Base-by-base conservation (phyloP, 192 early-diverging fungal species). In the Backusella tarrabulga region DNA sequence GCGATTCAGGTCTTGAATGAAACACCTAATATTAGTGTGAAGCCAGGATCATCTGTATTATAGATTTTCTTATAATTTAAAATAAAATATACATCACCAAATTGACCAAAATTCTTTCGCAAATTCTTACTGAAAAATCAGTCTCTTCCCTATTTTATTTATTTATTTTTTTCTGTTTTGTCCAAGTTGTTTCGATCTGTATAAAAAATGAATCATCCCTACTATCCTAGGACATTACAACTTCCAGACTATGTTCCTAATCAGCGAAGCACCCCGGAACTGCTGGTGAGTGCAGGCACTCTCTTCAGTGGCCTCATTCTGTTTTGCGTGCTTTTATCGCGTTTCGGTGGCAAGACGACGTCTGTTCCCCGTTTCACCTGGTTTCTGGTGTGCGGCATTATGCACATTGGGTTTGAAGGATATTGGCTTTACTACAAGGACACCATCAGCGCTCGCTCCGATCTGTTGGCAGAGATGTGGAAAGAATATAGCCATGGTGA, bases 401-500 rank as follows among this genome's bases (percentile, higher is more conserved):
- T 97, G 77, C 97, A 98, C 82, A 76, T 89, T 15, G 84, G 92
- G 50, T 86, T 98, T 1, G 97, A 98, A 84, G 92, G 92, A 1
- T 98, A 96, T 83, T 97, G 93, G 85, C 87, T 92, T 34, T 88
- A 83, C 68, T 90, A 92, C 84, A 88, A 93, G 78, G 52, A 73
- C 12, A 87, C 87, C 2, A 85, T 98, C 67, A 91, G 92, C 0
- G 90, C 88, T 34, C 46, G 78, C 29, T 56, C 34, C 5, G 81
- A 75, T 29, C 73, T 95, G 6, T 60, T 96, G 42, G 93, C 88
- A 7, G 89, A 96, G 50, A 74, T 95, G 73, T 98, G 95, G 94
- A 96, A 95, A 86, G 96, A 98, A 83, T 98, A 98, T 84, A 80
- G 95, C 1, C 85, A 90, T 74, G 89, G 90, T 42, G 97, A 98